Conservation (phyloP, 495 filamentous ascomycete genomes). For the Pseudevernia furfuracea region DNA sequence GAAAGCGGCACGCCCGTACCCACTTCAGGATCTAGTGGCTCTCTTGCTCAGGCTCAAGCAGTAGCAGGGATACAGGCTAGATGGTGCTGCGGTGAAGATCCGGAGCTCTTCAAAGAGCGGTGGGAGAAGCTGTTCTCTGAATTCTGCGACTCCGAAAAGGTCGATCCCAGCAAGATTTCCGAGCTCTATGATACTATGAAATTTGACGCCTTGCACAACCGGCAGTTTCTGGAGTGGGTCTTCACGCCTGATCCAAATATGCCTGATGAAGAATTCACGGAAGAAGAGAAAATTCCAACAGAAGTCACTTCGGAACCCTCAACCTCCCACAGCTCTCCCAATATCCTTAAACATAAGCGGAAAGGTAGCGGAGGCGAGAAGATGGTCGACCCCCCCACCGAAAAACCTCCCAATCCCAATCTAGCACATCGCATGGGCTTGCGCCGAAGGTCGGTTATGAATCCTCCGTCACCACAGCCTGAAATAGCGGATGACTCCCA, state of each 20-base stretch:
- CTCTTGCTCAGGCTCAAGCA: constrained; percentile 40
- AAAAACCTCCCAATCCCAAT: constrained; percentile 28
- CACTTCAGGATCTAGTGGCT: constrained; percentile 12
- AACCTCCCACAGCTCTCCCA: constrained; percentile 4
- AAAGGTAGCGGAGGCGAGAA: constrained; percentile 24
- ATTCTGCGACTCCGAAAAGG: constrained; percentile 93
- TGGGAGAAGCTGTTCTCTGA: constrained; percentile 98
- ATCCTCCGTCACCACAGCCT: constrained; percentile 39
- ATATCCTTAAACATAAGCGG: constrained; percentile 15
- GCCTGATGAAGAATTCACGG: constrained; percentile 50
- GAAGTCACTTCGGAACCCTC: constrained; percentile 22
- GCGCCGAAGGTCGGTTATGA: constrained; percentile 37
- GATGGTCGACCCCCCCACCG: constrained; percentile 31
- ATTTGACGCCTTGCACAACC: constrained; percentile 94
- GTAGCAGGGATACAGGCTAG: constrained; percentile 71
- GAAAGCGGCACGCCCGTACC: constrained; percentile 24
- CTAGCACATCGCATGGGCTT: constrained; percentile 45
- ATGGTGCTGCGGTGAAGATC: constrained; percentile 95
- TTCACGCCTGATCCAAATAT: constrained; percentile 74
- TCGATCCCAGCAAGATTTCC: constrained; percentile 95
- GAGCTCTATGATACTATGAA: constrained; percentile 99
- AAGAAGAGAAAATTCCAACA: constrained; percentile 26
- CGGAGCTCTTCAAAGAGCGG: constrained; percentile 86
- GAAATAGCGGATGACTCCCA: constrained; percentile 41
- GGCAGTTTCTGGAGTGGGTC: constrained; percentile 94